A percentile compares a stretch with the other conserved stretches of the same genome.
These are phyloP conservation scores for Microbotryum intermedium DNA, from an alignment of 1,284 basidiomycete species.

Conservation along the genomic window DNA sequence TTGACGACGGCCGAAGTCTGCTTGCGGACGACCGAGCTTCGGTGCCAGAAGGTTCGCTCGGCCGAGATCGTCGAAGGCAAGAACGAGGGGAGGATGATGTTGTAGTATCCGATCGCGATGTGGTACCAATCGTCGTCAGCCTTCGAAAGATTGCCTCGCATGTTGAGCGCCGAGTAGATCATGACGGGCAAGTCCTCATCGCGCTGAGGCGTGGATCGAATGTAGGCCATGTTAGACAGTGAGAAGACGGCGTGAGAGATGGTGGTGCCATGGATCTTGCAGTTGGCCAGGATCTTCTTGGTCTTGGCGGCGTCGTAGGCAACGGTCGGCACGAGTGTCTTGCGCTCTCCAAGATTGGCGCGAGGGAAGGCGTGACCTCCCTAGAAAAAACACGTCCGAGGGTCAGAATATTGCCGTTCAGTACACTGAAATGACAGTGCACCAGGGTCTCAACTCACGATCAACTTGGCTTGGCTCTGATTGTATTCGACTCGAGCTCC, in stretches of 20 bases:
- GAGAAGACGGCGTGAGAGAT: slow-evolving; percentile 67
- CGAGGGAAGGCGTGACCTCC: slow-evolving; percentile 61
- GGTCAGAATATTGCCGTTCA: not conserved
- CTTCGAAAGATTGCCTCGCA: slow-evolving; percentile 51
- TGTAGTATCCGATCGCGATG: slow-evolving; percentile 64
- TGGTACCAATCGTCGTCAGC: slow-evolving; percentile 52
- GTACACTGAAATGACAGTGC: not conserved
- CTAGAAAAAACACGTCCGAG: not conserved
- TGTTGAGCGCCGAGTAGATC: slow-evolving; percentile 70
- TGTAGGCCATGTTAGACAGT: slow-evolving; percentile 58
- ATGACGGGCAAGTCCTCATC: slow-evolving; percentile 50
- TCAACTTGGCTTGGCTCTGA: slow-evolving; percentile 47
- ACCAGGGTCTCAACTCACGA: slow-evolving; percentile 29
- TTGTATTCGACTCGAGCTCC: slow-evolving; percentile 53
- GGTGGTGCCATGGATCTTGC: slow-evolving; percentile 61
- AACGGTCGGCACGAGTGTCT: slow-evolving; percentile 57
- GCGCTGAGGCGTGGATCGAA: slow-evolving; percentile 43
- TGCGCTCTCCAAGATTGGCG: slow-evolving; percentile 41
- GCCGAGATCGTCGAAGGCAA: slow-evolving; percentile 37
- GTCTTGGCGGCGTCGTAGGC: slow-evolving; percentile 51
- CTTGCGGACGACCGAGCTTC: slow-evolving; percentile 56
- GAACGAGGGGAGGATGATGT: slow-evolving; percentile 62
- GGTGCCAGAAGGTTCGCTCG: slow-evolving; percentile 56
- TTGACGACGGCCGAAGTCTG: slow-evolving; percentile 58
- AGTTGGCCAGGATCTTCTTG: slow-evolving; percentile 47